Percentiles rank a stretch among this genome's conserved stretches.
Evolutionary conservation across 179 eudicot species (phyloP).

Genomic region (Pouteria campechiana): DNA sequence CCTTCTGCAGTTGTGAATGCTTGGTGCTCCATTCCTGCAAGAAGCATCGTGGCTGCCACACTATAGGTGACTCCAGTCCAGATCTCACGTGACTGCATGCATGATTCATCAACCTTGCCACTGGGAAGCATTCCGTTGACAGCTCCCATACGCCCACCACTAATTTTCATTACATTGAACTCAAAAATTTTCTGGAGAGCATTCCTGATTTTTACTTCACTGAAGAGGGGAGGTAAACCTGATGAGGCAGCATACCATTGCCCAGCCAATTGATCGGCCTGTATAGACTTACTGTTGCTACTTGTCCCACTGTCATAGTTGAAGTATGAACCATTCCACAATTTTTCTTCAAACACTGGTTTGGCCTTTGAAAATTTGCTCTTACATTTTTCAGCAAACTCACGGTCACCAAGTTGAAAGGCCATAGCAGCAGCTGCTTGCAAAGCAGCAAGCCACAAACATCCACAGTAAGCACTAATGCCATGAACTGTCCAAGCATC

Average conservation of each 20-base stretch:
- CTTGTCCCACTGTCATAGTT: constrained; percentile 97
- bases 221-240: constrained; percentile 74
- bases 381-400: constrained; percentile 71
- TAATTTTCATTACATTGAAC: constrained; percentile 85
- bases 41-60: constrained; percentile 85
- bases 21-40: constrained; percentile 87
- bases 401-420: constrained; percentile 62
- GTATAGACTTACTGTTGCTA: constrained; percentile 88
- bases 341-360: constrained; percentile 50
- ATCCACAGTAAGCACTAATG: constrained; percentile 90
- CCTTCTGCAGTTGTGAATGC: constrained; percentile 86
- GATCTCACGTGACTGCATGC: constrained; percentile 97
- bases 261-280: constrained; percentile 93
- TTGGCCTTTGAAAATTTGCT: constrained; percentile 54
- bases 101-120: constrained; percentile 88
- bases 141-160: constrained; percentile 89
- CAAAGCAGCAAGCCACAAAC: constrained; percentile 91
- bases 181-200: constrained; percentile 69
- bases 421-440: constrained; percentile 98
- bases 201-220: constrained; percentile 56
- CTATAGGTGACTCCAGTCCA: constrained; percentile 95
- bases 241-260: constrained; percentile 96
- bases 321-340: constrained; percentile 95
- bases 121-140: constrained; percentile 92
- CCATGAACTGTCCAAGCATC: constrained; percentile 99